Percentiles rank a stretch among this genome's conserved stretches.
These are phyloP conservation scores for Botryotinia calthae DNA, from an alignment of 2,329 filamentous ascomycete genomes.

Conservation along the genomic window DNA sequence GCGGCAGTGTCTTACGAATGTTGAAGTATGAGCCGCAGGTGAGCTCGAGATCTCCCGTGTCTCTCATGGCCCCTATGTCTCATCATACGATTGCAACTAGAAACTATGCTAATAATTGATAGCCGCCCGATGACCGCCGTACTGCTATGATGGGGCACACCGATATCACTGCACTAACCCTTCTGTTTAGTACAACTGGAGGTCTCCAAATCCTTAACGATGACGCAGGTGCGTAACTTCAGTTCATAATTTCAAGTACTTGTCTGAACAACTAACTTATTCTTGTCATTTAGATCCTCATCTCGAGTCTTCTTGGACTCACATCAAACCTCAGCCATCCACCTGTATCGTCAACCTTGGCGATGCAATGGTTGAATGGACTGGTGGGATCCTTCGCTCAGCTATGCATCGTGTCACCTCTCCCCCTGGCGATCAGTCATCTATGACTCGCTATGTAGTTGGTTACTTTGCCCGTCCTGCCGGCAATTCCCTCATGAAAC, in stretches of 20 bases:
- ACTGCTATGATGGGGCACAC: conserved; percentile 16
- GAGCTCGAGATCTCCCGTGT: not conserved
- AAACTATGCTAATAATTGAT: not conserved
- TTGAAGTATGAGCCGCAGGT: conserved; percentile 10
- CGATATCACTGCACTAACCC: conserved; percentile 12
- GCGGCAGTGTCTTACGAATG: conserved; percentile 6
- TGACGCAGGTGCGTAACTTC: conserved; percentile 32
- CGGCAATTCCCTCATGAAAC: conserved; percentile 41
- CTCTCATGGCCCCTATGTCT: not conserved
- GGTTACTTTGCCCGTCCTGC: conserved; percentile 51
- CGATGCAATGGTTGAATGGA: conserved; percentile 38
- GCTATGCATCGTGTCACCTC: conserved; percentile 36
- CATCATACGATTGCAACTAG: not conserved
- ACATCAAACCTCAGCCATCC: conserved; percentile 37
- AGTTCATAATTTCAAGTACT: conserved; percentile 29
- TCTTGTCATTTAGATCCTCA: not conserved
- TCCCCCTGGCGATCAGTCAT: conserved; percentile 30
- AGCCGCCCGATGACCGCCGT: conserved; percentile 4
- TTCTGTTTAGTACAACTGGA: conserved; percentile 33
- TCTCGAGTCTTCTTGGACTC: conserved; percentile 36
- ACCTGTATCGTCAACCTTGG: conserved; percentile 40
- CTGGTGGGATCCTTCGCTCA: conserved; percentile 32
- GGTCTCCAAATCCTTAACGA: conserved; percentile 39
- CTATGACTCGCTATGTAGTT: conserved; percentile 45
- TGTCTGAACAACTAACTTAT: not conserved